phyloP scores from a whole-genome alignment of 106 monocot genomes.

The Acorus calamus region DNA sequence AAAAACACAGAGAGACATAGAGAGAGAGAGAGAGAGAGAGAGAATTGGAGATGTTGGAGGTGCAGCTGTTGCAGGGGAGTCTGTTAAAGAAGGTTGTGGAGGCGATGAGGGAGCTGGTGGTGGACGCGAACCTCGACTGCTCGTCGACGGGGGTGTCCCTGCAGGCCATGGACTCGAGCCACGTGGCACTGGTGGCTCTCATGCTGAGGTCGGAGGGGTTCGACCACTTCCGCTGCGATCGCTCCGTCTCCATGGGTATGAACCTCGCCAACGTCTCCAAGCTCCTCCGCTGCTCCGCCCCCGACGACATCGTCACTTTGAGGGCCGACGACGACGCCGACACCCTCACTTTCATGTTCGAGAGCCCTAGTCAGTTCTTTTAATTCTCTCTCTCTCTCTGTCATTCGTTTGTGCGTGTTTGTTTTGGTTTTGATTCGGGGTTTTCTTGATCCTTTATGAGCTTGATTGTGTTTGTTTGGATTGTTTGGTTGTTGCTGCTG shows the following conservation, averaged over 20 bases:
- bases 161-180: constrained; percentile 58
- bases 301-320: constrained; percentile 43
- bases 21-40: too few species aligned
- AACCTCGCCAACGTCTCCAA: constrained; percentile 40
- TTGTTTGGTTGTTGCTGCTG: too few species aligned
- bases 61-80: constrained; percentile 27
- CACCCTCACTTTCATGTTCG: constrained; percentile 16
- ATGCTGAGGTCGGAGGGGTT: constrained; percentile 46
- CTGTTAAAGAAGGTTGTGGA: constrained; percentile 38
- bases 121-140: constrained; percentile 54
- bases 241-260: constrained; percentile 40
- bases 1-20: too few species aligned
- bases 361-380: not conserved
- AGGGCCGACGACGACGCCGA: constrained; percentile 43
- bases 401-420: not conserved
- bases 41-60: constrained; percentile 27
- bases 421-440: too few species aligned
- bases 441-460: too few species aligned
- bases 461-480: too few species aligned
- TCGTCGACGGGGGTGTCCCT: constrained; percentile 42
- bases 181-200: constrained; percentile 41
- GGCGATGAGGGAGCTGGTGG: constrained; percentile 39
- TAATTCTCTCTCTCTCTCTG: not conserved
- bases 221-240: constrained; percentile 52
- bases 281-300: constrained; percentile 33